phyloP scores from a whole-genome alignment of 768 basidiomycete genomes.

The Rhodosporidiobolus sp. region DNA sequence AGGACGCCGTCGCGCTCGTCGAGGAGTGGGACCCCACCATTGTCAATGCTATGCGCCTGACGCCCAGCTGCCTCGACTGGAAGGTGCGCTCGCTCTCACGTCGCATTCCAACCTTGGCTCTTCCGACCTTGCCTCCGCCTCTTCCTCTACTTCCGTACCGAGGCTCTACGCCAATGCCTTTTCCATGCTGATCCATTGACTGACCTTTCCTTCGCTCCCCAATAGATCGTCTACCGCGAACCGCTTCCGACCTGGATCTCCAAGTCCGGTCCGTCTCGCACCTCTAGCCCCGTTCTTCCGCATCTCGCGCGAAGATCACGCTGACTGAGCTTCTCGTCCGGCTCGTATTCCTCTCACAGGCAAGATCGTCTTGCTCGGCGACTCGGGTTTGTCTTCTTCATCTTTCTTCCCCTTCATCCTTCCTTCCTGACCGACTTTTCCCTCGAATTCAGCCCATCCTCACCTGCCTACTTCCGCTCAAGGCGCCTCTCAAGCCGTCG shows the following conservation, averaged over 20 bases:
- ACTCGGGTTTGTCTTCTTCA: neutral
- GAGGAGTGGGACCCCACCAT: conserved; percentile 30
- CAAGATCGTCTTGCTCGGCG: conserved; percentile 18
- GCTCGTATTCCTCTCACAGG: neutral
- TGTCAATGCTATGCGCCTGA: conserved; percentile 26
- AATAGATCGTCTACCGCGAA: conserved; percentile 28
- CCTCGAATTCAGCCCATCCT: neutral
- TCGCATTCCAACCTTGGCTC: neutral
- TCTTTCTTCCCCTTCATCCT: too few species aligned
- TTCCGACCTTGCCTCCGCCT: too few species aligned
- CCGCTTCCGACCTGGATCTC: conserved; percentile 31
- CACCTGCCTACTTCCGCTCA: conserved; percentile 18
- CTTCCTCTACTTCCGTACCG: too few species aligned
- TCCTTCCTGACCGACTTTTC: neutral
- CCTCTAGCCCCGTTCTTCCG: too few species aligned
- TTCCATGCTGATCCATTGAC: too few species aligned
- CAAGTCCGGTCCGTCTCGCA: conserved; percentile 1
- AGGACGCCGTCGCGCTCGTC: conserved; percentile 12
- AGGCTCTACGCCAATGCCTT: too few species aligned
- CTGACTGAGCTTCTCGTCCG: too few species aligned
- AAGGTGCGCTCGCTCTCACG: neutral
- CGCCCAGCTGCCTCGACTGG: conserved; percentile 30
- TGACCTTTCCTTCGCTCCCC: too few species aligned
- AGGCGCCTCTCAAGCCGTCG: conserved; percentile 20
- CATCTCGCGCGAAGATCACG: too few species aligned